Percentiles rank a stretch among this genome's conserved stretches.
Conservation (phyloP, 345 rosid species). For the Acer saccharum region DNA sequence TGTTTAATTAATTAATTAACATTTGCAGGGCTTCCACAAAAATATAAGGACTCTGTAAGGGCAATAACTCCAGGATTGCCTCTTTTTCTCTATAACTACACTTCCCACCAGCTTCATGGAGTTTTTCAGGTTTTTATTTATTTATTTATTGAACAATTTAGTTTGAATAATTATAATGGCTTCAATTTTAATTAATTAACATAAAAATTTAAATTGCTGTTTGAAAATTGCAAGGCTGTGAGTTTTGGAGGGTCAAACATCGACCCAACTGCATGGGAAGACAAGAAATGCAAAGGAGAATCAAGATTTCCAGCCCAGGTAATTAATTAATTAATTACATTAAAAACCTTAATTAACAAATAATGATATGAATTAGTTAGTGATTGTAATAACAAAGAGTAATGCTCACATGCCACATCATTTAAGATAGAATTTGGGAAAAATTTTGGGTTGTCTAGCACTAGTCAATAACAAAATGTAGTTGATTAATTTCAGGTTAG, state of each 20-base stretch:
- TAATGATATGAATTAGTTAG: too few species aligned
- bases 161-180: not conserved
- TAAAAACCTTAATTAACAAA: too few species aligned
- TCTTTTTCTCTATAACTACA: conserved; percentile 66
- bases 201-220: not conserved
- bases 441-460: too few species aligned
- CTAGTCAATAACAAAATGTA: not conserved
- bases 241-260: conserved; percentile 26
- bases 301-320: conserved; percentile 24
- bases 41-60: conserved; percentile 60
- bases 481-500: conserved; percentile 12
- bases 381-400: not conserved
- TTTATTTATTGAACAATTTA: not conserved
- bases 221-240: conserved; percentile 11
- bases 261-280: conserved; percentile 27
- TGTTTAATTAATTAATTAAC: too few species aligned
- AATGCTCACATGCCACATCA: too few species aligned
- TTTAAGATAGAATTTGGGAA: too few species aligned
- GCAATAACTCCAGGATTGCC: conserved; percentile 69
- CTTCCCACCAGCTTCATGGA: conserved; percentile 71
- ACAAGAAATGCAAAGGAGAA: conserved; percentile 24
- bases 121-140: conserved; percentile 47
- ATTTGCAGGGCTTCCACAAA: conserved; percentile 53
- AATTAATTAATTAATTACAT: too few species aligned
- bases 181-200: not conserved